Evolutionary conservation across 140 eudicot genomes (phyloP).

Genomic region (Flaveria floridana): DNA sequence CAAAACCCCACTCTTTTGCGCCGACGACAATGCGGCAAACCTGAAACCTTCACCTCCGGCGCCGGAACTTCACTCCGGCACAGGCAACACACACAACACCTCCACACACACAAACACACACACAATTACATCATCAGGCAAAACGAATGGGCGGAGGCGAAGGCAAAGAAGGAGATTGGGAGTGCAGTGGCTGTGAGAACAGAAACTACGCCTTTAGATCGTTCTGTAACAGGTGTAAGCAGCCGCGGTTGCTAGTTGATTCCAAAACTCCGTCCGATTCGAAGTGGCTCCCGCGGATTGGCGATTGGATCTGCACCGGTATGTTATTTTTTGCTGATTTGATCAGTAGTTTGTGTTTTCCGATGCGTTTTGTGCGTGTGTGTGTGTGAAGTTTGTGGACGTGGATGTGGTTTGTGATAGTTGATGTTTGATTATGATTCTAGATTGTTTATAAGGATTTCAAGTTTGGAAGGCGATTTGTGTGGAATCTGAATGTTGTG

Average conservation of each 20-base stretch:
- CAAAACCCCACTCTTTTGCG: conserved; percentile 30
- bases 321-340: not conserved
- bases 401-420: conserved; percentile 2
- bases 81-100: not conserved
- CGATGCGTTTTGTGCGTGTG: not conserved
- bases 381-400: conserved; percentile 2
- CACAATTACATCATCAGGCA: not conserved
- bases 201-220: conserved; percentile 91
- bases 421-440: conserved; percentile 7
- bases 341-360: not conserved
- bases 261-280: conserved; percentile 79
- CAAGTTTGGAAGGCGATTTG: conserved; percentile 11
- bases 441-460: not conserved
- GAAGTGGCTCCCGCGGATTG: conserved; percentile 88
- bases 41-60: conserved; percentile 15
- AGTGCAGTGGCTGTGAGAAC: conserved; percentile 74
- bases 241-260: conserved; percentile 87
- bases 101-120: not conserved
- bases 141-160: conserved; percentile 52
- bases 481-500: conserved; percentile 14
- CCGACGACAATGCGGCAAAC: conserved; percentile 31
- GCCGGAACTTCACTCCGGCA: conserved; percentile 3
- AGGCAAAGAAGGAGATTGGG: conserved; percentile 97
- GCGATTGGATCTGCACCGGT: conserved; percentile 98
- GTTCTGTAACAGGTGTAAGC: conserved; percentile 86